A percentile compares a stretch with the other conserved stretches of the same genome.
These are phyloP conservation scores for Fomitopsis palustris DNA, from an alignment of 1,284 basidiomycete species.

Conservation along the genomic window DNA sequence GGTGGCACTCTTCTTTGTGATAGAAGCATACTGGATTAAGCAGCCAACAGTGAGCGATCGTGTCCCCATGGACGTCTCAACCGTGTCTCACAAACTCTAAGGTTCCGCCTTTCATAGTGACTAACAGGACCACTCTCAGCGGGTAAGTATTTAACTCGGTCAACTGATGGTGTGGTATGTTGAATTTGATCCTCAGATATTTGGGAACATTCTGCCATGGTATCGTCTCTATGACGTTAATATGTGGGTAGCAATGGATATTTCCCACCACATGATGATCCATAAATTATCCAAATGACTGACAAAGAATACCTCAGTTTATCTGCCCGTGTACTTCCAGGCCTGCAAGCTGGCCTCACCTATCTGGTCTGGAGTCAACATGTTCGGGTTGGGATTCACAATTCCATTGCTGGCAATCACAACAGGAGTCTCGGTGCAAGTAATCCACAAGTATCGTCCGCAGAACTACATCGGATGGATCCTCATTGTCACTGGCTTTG, in stretches of 20 bases:
- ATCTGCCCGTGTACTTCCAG: conserved; percentile 39
- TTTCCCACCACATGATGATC: background rate
- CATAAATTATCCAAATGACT: background rate
- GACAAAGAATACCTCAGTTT: conserved; percentile 26
- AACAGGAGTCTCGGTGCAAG: conserved; percentile 18
- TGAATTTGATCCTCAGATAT: too few species aligned
- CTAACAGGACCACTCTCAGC: conserved; percentile 14
- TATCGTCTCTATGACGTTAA: conserved; percentile 5
- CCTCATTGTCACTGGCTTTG: conserved; percentile 28
- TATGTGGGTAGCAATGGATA: conserved; percentile 11
- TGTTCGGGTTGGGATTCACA: conserved; percentile 19
- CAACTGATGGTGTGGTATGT: too few species aligned
- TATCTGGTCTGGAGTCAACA: conserved; percentile 22
- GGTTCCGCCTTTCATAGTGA: conserved; percentile 11
- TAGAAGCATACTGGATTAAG: conserved; percentile 16
- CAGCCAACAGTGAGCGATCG: conserved; percentile 13
- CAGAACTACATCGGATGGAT: conserved; percentile 25
- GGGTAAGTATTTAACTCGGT: conserved; percentile 10
- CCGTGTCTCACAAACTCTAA: background rate
- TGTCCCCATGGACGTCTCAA: too few species aligned
- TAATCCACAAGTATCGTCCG: conserved; percentile 22
- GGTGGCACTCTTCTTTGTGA: conserved; percentile 29
- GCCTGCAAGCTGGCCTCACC: conserved; percentile 28
- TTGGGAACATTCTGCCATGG: conserved; percentile 7
- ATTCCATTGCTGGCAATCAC: conserved; percentile 22